A percentile compares a stretch with the other conserved stretches of the same genome.
These are phyloP conservation scores for Amanita exitialis DNA, from an alignment of 768 basidiomycete species.

Conservation along the genomic window DNA sequence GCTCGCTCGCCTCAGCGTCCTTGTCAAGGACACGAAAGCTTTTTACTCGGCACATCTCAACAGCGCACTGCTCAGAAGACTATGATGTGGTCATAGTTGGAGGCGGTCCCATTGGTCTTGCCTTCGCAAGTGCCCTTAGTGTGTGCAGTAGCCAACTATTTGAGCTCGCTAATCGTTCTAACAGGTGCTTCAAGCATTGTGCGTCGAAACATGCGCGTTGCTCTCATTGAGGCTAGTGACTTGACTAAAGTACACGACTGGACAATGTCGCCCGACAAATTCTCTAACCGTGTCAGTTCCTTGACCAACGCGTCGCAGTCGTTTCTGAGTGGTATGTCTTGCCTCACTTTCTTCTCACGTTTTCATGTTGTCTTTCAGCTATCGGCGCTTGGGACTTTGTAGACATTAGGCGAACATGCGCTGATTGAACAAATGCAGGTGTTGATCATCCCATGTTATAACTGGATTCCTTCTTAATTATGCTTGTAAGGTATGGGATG, in stretches of 20 bases:
- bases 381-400: constrained; percentile 82
- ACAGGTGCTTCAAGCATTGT: constrained; percentile 45
- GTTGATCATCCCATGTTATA: constrained; percentile 9
- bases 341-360: constrained; percentile 1
- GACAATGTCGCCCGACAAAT: constrained; percentile 42
- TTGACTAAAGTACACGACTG: constrained; percentile 60
- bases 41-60: not conserved
- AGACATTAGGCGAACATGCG: constrained; percentile 53
- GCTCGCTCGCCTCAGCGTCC: not conserved
- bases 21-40: not conserved
- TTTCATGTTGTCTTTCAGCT: constrained; percentile 29
- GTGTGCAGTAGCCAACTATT: constrained; percentile 14
- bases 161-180: constrained; percentile 1
- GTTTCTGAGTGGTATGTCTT: constrained; percentile 53
- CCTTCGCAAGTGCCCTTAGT: constrained; percentile 84
- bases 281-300: constrained; percentile 81
- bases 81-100: constrained; percentile 92
- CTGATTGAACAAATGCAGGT: constrained; percentile 86
- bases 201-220: constrained; percentile 46
- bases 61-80: constrained; percentile 24
- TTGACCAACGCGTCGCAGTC: constrained; percentile 65
- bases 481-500: constrained; percentile 76
- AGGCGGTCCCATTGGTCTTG: constrained; percentile 87
- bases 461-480: not conserved
- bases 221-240: constrained; percentile 77